Evolutionary conservation across 768 basidiomycete species (phyloP).

Genomic region (Auricularia heimuer): DNA sequence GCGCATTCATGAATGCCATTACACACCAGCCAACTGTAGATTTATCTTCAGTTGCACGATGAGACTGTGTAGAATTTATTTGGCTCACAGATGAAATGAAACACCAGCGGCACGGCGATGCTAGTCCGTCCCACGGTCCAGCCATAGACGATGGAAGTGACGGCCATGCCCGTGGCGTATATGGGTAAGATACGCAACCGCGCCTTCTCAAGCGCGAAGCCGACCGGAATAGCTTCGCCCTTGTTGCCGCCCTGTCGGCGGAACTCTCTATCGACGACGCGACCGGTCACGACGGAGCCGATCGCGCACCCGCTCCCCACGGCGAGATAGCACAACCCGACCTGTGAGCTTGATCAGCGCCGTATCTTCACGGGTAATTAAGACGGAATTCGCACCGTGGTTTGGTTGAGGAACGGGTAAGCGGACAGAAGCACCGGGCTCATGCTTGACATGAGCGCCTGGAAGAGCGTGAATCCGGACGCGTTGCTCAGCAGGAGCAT

Average conservation of each 20-base stretch:
- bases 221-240: slow-evolving; percentile 14
- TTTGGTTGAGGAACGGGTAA: slow-evolving; percentile 55
- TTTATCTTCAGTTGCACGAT: no score
- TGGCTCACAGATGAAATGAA: slow-evolving; percentile 18
- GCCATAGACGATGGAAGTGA: slow-evolving; percentile 15
- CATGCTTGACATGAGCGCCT: slow-evolving; percentile 49
- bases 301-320: slow-evolving; percentile 65
- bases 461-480: slow-evolving; percentile 44
- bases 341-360: slow-evolving; percentile 17
- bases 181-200: slow-evolving; percentile 14
- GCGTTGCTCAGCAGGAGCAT: slow-evolving; percentile 45
- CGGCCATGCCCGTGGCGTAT: slow-evolving; percentile 9
- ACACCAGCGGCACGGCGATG: slow-evolving; percentile 18
- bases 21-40: slow-evolving; percentile 39
- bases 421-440: slow-evolving; percentile 47
- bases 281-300: slow-evolving; percentile 51
- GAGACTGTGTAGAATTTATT: no score
- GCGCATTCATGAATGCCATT: slow-evolving; percentile 42
- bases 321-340: slow-evolving; percentile 71
- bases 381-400: slow-evolving; percentile 12
- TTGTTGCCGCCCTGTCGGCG: slow-evolving; percentile 25
- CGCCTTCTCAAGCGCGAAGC: slow-evolving; percentile 21
- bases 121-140: slow-evolving; percentile 15
- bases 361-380: no score
- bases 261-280: slow-evolving; percentile 59